Evolutionary conservation across 306 rosid species (phyloP).

Genomic region (Myrica gale): DNA sequence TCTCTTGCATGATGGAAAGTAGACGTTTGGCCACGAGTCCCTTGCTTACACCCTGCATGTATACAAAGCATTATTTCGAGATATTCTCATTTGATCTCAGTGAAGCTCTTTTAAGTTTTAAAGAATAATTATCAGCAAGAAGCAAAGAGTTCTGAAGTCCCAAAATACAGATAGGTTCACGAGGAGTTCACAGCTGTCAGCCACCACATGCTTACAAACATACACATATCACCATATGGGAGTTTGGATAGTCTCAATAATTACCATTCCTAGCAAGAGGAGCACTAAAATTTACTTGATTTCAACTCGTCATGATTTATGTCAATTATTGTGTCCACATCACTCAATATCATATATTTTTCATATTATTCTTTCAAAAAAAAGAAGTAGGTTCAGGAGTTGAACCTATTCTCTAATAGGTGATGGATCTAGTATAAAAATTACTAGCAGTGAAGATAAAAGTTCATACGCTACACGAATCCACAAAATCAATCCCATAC

Average conservation of each 20-base stretch:
- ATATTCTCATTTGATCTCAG: neutral
- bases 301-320: neutral
- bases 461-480: too few species aligned
- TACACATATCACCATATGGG: neutral
- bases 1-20: slow-evolving; percentile 55
- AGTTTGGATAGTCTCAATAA: neutral
- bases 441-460: too few species aligned
- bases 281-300: neutral
- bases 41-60: slow-evolving; percentile 63
- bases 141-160: neutral
- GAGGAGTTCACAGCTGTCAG: neutral
- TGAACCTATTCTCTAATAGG: neutral
- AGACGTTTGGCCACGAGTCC: slow-evolving; percentile 65
- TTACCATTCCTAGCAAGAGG: neutral
- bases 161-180: neutral
- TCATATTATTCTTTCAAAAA: neutral
- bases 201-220: neutral
- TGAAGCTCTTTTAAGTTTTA: neutral
- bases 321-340: neutral
- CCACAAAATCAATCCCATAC: neutral
- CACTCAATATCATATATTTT: neutral
- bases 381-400: neutral
- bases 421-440: neutral
- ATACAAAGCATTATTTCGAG: neutral
- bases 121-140: neutral